These are phyloP conservation scores for Tulasnella sp. DNA, from an alignment of 768 basidiomycete species.

Conservation along the genomic window DNA sequence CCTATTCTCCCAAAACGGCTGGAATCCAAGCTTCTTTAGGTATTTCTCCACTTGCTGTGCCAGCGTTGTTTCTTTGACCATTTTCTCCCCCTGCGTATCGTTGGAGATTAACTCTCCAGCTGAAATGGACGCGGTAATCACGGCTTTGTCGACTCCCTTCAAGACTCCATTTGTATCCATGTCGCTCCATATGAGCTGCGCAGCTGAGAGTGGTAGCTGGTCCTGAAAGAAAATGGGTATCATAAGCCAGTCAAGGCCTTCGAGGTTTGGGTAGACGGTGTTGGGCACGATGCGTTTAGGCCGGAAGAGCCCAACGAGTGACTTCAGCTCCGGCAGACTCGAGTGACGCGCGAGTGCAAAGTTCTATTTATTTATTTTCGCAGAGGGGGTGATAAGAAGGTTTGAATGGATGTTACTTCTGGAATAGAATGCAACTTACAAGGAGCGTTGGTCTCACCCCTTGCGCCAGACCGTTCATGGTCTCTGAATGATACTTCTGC, in stretches of 20 bases:
- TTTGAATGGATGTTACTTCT: not conserved
- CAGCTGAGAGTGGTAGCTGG: conserved; percentile 37
- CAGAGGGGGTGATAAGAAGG: not conserved
- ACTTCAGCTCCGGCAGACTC: conserved; percentile 71
- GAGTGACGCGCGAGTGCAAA: conserved; percentile 83
- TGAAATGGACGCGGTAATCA: too few relatives aligned
- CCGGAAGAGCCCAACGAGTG: conserved; percentile 70
- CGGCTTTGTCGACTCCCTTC: not conserved
- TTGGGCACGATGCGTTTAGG: conserved; percentile 74
- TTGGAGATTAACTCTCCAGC: too few relatives aligned
- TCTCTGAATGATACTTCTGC: conserved; percentile 41
- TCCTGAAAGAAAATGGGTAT: conserved; percentile 58
- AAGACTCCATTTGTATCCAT: conserved; percentile 14
- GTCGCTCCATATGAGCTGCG: conserved; percentile 22
- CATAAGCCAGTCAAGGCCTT: conserved; percentile 59
- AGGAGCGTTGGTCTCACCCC: conserved; percentile 47
- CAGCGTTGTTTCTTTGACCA: too few relatives aligned
- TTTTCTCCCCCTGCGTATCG: too few relatives aligned
- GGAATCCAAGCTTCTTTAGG: not conserved
- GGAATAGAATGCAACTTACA: conserved; percentile 32
- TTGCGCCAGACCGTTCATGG: conserved; percentile 33
- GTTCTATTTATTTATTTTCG: conserved; percentile 52
- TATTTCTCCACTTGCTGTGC: not conserved
- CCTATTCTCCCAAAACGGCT: not conserved
- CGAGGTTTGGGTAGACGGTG: conserved; percentile 40